These are phyloP conservation scores for Sporothrix variecibatus DNA, from an alignment of 2,329 filamentous ascomycete species.

Conservation along the genomic window DNA sequence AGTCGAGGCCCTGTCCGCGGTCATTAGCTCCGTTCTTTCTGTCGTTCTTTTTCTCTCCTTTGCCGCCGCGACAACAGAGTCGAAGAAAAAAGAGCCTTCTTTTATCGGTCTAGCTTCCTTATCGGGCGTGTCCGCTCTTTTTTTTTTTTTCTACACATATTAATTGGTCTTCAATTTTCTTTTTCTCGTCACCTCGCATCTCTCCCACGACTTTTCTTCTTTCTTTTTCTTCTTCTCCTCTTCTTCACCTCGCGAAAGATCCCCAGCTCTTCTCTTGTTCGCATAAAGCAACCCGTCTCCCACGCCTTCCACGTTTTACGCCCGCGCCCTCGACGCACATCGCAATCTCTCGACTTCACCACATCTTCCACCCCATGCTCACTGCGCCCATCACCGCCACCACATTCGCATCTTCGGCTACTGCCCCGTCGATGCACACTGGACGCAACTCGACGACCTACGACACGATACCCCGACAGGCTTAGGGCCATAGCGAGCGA, in stretches of 20 bases:
- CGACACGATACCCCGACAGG: slow-evolving; percentile 27
- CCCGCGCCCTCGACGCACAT: background rate
- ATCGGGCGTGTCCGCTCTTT: background rate
- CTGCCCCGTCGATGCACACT: slow-evolving; percentile 46
- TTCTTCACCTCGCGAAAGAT: background rate
- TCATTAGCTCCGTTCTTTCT: background rate
- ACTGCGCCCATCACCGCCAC: slow-evolving; percentile 32
- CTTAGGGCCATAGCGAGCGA: slow-evolving; percentile 57
- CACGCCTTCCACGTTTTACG: background rate
- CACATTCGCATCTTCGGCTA: slow-evolving; percentile 39
- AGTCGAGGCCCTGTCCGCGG: background rate
- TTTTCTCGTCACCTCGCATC: background rate
- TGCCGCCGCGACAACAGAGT: slow-evolving; percentile 10
- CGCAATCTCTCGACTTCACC: background rate
- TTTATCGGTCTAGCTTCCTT: slow-evolving; percentile 16
- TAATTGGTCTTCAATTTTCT: background rate
- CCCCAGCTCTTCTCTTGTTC: background rate
- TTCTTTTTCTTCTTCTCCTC: background rate
- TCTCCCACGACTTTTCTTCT: background rate
- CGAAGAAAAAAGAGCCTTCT: background rate
- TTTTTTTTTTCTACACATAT: slow-evolving; percentile 15
- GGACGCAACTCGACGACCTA: background rate
- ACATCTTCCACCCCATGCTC: background rate
- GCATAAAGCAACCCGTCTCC: background rate
- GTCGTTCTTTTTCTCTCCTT: background rate